Conservation (phyloP, 345 rosid genomes). For the Rhizophora mangle region DNA sequence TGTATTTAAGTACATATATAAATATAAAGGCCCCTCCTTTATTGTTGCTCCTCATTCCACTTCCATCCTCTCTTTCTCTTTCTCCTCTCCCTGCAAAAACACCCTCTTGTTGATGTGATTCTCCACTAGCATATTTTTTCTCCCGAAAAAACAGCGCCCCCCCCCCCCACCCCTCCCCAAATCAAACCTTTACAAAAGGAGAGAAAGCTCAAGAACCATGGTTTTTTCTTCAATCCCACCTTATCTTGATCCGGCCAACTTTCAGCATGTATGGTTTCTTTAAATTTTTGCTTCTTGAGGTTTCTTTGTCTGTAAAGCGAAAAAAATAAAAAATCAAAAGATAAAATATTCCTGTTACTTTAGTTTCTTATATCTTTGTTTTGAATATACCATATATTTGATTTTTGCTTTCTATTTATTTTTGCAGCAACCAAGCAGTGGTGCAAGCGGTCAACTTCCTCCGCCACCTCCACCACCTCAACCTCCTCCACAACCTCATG, state of each 20-base stretch:
- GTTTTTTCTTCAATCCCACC: constrained; percentile 86
- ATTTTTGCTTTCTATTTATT: constrained; percentile 22
- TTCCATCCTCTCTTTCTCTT: constrained; percentile 24
- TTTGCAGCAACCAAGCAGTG: constrained; percentile 40
- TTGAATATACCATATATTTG: constrained; percentile 56
- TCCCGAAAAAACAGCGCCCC: constrained; percentile 2
- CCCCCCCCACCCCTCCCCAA: constrained; percentile 13
- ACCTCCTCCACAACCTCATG: constrained; percentile 46
- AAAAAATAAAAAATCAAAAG: constrained; percentile 28
- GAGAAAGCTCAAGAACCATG: constrained; percentile 51
- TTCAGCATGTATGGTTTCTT: constrained; percentile 75
- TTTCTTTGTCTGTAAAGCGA: constrained; percentile 31
- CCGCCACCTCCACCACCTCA: constrained; percentile 43
- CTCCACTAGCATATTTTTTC: constrained; percentile 40
- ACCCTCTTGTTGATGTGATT: constrained; percentile 44
- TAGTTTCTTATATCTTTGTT: constrained; percentile 39
- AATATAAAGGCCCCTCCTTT: constrained; percentile 67
- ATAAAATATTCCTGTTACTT: constrained; percentile 40
- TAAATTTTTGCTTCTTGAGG: constrained; percentile 7
- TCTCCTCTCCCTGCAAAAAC: constrained; percentile 25
- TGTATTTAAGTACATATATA: constrained; percentile 19
- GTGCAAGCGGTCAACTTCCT: constrained; percentile 26
- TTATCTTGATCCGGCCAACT: constrained; percentile 97
- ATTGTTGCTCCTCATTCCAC: constrained; percentile 45
- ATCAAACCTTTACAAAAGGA: constrained; percentile 45